Evolutionary conservation across 1,284 basidiomycete species (phyloP).

Genomic region (Takashimella tepidaria): DNA sequence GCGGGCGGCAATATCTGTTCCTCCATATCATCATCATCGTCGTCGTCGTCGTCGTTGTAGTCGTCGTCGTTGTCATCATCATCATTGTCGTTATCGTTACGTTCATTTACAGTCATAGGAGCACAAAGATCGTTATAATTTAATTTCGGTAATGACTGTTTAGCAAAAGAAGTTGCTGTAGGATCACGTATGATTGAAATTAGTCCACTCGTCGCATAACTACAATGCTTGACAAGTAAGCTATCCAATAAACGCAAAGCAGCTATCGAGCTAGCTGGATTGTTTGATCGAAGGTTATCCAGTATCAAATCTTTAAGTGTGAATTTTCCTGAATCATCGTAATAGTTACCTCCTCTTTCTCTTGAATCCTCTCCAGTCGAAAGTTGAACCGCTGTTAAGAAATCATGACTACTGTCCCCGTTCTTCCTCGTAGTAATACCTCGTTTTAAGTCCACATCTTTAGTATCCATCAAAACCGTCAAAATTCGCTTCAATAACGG

Average conservation of each 20-base stretch:
- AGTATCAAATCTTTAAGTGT: conserved; percentile 81
- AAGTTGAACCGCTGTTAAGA: conserved; percentile 17
- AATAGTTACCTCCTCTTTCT: conserved; percentile 64
- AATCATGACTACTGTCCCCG: conserved; percentile 18
- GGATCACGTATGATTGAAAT: conserved; percentile 64
- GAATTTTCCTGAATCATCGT: conserved; percentile 77
- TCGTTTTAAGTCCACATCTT: conserved; percentile 16
- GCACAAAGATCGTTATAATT: too few species aligned
- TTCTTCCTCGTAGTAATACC: conserved; percentile 8
- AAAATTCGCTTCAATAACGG: conserved; percentile 30
- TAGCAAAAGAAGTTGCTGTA: conserved; percentile 48
- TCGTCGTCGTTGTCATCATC: too few species aligned
- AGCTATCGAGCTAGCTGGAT: conserved; percentile 61
- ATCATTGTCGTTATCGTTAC: too few species aligned
- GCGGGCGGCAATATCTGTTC: conserved; percentile 9
- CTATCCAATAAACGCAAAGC: conserved; percentile 74
- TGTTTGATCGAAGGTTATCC: conserved; percentile 66
- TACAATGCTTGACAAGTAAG: conserved; percentile 65
- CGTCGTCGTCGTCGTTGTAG: too few species aligned
- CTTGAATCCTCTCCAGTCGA: conserved; percentile 1
- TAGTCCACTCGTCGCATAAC: conserved; percentile 60
- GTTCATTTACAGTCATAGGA: too few species aligned
- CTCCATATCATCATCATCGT: conserved; percentile 56
- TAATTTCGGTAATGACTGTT: conserved; percentile 18
- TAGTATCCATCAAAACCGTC: conserved; percentile 29